Conservation (phyloP, 257 asterid species). For the Mentha longifolia region DNA sequence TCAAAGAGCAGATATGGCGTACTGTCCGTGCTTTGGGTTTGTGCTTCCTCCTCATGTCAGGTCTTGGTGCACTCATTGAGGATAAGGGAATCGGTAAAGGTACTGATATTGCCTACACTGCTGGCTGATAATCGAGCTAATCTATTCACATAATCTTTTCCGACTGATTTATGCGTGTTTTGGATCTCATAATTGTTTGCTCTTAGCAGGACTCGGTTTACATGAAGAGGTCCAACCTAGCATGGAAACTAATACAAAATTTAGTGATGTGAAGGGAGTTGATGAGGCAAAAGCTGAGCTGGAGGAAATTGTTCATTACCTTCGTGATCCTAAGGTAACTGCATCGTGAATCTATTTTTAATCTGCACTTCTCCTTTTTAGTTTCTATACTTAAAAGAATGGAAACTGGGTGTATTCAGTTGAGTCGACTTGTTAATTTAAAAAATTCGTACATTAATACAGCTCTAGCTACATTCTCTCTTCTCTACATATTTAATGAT, state of each 20-base stretch:
- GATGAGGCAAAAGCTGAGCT: slow-evolving; percentile 96
- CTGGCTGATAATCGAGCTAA: neutral
- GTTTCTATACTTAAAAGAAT: neutral
- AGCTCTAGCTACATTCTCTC: neutral
- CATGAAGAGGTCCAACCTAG: slow-evolving; percentile 89
- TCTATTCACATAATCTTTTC: slow-evolving; percentile 11
- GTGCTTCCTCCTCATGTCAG: slow-evolving; percentile 80
- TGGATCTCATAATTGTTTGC: slow-evolving; percentile 21
- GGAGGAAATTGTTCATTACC: slow-evolving; percentile 97
- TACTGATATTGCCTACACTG: slow-evolving; percentile 29
- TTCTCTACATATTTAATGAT: neutral
- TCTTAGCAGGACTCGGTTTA: slow-evolving; percentile 73
- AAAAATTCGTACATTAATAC: neutral
- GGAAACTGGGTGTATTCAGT: neutral
- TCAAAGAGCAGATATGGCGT: slow-evolving; percentile 92
- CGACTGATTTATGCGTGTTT: slow-evolving; percentile 9
- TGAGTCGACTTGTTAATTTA: neutral
- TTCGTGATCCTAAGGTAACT: slow-evolving; percentile 94
- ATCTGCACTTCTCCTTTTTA: slow-evolving; percentile 6
- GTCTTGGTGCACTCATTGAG: slow-evolving; percentile 84
- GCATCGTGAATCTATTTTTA: slow-evolving; percentile 18
- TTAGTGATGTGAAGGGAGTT: slow-evolving; percentile 93
- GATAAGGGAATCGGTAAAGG: slow-evolving; percentile 96
- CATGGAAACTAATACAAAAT: slow-evolving; percentile 81
- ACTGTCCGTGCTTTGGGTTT: slow-evolving; percentile 83